Evolutionary conservation across 2,329 filamentous ascomycete species (phyloP).

Genomic region (Alternaria gansuensis): DNA sequence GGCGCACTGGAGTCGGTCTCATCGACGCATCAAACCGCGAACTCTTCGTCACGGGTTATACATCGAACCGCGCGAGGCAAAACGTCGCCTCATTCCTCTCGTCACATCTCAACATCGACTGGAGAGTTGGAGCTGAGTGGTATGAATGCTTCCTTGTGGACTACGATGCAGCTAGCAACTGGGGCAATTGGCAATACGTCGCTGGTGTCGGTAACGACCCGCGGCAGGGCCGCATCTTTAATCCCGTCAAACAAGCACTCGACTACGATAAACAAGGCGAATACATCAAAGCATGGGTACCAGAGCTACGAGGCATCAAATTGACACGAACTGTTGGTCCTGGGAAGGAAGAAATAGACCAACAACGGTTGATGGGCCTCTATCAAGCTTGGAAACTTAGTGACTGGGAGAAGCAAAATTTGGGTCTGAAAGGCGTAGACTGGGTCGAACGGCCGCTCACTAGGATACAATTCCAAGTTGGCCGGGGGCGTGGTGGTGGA

Average conservation of each 20-base stretch:
- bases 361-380: constrained; percentile 62
- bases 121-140: constrained; percentile 83
- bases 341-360: constrained; percentile 43
- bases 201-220: constrained; percentile 83
- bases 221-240: constrained; percentile 76
- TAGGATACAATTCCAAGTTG: constrained; percentile 48
- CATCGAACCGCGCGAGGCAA: constrained; percentile 77
- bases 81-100: constrained; percentile 79
- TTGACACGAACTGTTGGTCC: constrained; percentile 31
- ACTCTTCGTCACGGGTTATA: constrained; percentile 78
- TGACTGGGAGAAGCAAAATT: constrained; percentile 64
- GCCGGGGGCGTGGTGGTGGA: constrained; percentile 38
- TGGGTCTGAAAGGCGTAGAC: constrained; percentile 66
- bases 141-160: constrained; percentile 79
- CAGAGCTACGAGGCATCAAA: constrained; percentile 67
- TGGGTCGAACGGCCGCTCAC: constrained; percentile 71
- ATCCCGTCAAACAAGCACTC: constrained; percentile 80
- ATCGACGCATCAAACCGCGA: constrained; percentile 82
- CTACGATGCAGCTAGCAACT: constrained; percentile 79
- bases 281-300: constrained; percentile 78
- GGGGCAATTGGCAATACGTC: constrained; percentile 86
- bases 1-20: constrained; percentile 76
- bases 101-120: constrained; percentile 78
- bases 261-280: constrained; percentile 76
- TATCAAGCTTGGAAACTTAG: constrained; percentile 76